phyloP scores from a whole-genome alignment of 192 early-diverging fungal genomes.

The Linnemannia zychae region DNA sequence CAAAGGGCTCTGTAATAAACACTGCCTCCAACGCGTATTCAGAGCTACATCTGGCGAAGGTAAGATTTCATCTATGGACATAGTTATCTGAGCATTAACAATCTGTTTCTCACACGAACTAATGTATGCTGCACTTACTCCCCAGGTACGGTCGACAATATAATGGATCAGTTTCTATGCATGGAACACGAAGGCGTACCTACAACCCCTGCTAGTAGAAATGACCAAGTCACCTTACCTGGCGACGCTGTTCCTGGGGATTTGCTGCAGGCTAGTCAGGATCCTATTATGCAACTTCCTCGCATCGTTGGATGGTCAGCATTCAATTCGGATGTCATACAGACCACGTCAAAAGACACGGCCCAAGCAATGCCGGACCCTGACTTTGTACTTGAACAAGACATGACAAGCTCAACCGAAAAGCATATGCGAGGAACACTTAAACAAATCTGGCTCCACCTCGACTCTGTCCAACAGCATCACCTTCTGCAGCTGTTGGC shows the following conservation, averaged over 20 bases:
- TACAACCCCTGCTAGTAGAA: background rate
- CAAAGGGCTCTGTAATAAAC: background rate
- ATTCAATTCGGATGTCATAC: background rate
- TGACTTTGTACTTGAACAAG: conserved; percentile 26
- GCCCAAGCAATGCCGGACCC: background rate
- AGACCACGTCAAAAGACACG: background rate
- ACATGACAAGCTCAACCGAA: background rate
- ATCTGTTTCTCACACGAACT: background rate
- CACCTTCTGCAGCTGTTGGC: conserved; percentile 1
- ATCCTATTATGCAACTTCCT: background rate
- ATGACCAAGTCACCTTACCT: background rate
- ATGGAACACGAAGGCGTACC: background rate
- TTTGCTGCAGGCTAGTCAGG: background rate
- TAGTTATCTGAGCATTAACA: background rate
- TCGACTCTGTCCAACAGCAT: background rate
- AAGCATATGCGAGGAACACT: background rate
- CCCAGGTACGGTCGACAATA: background rate
- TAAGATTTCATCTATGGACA: background rate
- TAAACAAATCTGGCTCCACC: conserved; percentile 6
- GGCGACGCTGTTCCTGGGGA: background rate
- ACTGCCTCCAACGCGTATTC: background rate
- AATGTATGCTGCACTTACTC: no score
- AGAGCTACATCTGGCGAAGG: background rate
- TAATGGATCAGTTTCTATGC: background rate
- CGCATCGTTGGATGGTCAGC: background rate